Evolutionary conservation across 164 flowering plant species (phyloP).

Genomic region (Chimonanthus praecox): DNA sequence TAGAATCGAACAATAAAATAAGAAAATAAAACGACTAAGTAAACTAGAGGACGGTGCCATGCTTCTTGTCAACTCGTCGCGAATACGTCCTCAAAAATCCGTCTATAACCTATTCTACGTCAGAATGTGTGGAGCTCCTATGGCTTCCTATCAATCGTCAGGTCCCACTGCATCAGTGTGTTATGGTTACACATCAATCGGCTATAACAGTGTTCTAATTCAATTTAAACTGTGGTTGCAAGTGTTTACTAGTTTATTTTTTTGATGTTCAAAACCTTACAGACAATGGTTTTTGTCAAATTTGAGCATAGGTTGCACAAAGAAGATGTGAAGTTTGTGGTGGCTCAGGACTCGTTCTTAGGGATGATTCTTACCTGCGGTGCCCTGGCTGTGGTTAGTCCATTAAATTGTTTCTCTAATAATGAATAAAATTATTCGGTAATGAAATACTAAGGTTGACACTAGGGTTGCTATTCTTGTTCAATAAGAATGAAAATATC

Average conservation of each 20-base stretch:
- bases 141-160: no score
- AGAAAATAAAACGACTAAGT: no score
- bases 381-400: conserved; percentile 79
- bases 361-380: conserved; percentile 59
- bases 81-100: no score
- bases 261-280: background rate
- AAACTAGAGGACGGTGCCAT: no score
- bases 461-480: background rate
- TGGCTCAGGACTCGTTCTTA: conserved; percentile 82
- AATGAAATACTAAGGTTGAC: background rate
- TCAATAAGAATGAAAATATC: background rate
- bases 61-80: no score
- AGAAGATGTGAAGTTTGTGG: conserved; percentile 63
- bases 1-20: no score
- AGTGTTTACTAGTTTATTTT: background rate
- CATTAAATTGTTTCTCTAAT: background rate
- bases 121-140: no score
- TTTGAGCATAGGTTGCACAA: conserved; percentile 51
- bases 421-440: background rate
- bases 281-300: background rate
- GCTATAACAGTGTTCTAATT: no score
- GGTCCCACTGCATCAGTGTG: no score
- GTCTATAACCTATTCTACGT: no score
- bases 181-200: no score
- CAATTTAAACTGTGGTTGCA: background rate